Conservation (phyloP, 2,329 filamentous ascomycete species). For the Gyromitra esculenta region DNA sequence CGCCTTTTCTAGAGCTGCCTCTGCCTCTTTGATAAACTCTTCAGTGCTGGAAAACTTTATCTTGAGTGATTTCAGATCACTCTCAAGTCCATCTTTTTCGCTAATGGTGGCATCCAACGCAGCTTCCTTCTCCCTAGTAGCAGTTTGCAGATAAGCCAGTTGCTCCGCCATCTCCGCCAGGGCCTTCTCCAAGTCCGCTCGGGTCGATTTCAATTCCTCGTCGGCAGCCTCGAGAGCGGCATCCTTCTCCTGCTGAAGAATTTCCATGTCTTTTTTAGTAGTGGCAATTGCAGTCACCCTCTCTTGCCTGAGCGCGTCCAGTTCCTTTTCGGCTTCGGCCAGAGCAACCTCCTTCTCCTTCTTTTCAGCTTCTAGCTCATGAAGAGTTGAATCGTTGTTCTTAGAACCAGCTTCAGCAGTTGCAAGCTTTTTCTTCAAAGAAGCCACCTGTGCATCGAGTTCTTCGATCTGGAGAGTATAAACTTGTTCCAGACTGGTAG, state of each 20-base stretch:
- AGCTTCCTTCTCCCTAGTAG: conserved; percentile 55
- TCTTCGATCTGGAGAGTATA: conserved; percentile 49
- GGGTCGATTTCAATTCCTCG: conserved; percentile 48
- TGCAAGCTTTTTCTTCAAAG: conserved; percentile 45
- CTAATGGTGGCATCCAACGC: conserved; percentile 49
- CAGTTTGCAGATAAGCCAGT: conserved; percentile 55
- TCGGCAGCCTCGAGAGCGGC: conserved; percentile 29
- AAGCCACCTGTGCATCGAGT: conserved; percentile 37
- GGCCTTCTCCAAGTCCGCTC: conserved; percentile 58
- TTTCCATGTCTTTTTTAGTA: conserved; percentile 41
- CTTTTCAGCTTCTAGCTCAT: conserved; percentile 38
- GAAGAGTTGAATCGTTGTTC: conserved; percentile 35
- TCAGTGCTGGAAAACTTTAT: conserved; percentile 37
- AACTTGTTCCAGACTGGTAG: conserved; percentile 42
- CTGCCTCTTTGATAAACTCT: conserved; percentile 40
- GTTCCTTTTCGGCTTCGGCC: conserved; percentile 37
- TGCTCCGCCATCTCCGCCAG: conserved; percentile 35
- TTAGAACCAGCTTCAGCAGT: conserved; percentile 39
- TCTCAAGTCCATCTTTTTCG: conserved; percentile 41
- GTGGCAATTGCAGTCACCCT: conserved; percentile 36
- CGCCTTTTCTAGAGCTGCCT: conserved; percentile 42
- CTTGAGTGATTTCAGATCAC: conserved; percentile 30
- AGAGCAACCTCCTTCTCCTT: conserved; percentile 42
- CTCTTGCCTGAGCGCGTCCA: conserved; percentile 40
- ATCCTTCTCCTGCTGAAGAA: conserved; percentile 42